A percentile compares a stretch with the other conserved stretches of the same genome.
Evolutionary conservation across 345 rosid species (phyloP).

Genomic region (Tarenaya hassleriana): DNA sequence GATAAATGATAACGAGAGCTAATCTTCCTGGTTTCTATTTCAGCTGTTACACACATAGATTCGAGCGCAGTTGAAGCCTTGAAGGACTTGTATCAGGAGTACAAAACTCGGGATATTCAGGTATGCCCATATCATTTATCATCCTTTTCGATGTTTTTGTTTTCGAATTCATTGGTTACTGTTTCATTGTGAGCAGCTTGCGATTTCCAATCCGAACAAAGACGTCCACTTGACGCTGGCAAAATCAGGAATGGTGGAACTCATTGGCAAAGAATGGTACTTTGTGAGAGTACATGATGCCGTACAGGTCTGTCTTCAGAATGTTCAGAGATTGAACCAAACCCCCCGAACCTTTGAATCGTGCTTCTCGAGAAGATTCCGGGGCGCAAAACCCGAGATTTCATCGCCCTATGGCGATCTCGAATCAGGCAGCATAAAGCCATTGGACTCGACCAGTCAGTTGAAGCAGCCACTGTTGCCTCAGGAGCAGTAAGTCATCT

Average conservation of each 20-base stretch:
- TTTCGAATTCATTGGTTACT: too few species aligned
- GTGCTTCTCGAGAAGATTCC: slow-evolving; percentile 42
- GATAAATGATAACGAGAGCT: too few species aligned
- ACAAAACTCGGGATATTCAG: slow-evolving; percentile 77
- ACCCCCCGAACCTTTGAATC: slow-evolving; percentile 24
- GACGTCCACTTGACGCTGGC: slow-evolving; percentile 72
- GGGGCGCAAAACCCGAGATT: slow-evolving; percentile 38
- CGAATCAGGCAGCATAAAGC: slow-evolving; percentile 40
- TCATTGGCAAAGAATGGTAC: slow-evolving; percentile 89
- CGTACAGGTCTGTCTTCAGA: slow-evolving; percentile 89
- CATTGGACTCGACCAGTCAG: slow-evolving; percentile 30
- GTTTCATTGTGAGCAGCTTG: slow-evolving; percentile 43
- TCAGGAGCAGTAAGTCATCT: slow-evolving; percentile 23
- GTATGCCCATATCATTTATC: slow-evolving; percentile 21
- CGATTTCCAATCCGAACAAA: slow-evolving; percentile 80
- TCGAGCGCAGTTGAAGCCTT: slow-evolving; percentile 91
- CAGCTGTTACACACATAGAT: slow-evolving; percentile 88
- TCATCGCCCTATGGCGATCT: slow-evolving; percentile 30
- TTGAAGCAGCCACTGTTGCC: slow-evolving; percentile 59
- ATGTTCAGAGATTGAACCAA: slow-evolving; percentile 50
- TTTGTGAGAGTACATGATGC: slow-evolving; percentile 94
- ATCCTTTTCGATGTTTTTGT: too few species aligned
- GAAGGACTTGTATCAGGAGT: slow-evolving; percentile 85
- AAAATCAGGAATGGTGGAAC: slow-evolving; percentile 66
- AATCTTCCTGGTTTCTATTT: slow-evolving; percentile 6